These are phyloP conservation scores for Neostapfia colusana DNA, from an alignment of 176 grass and related monocot genomes.

Conservation along the genomic window DNA sequence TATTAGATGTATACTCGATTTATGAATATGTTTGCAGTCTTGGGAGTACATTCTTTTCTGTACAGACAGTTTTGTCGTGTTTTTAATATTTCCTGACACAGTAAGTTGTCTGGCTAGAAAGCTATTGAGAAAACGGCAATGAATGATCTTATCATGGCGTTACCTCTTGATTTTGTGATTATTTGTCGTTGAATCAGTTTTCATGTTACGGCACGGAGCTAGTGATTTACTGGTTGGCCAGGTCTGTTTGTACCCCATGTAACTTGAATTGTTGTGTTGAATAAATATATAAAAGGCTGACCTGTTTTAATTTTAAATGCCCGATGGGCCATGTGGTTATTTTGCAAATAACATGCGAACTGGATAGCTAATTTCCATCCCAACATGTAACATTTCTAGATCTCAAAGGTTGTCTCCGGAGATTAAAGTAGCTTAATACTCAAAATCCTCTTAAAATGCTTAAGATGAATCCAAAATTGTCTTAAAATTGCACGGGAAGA, in stretches of 20 bases:
- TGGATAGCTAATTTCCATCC: no score
- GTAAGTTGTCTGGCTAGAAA: not conserved
- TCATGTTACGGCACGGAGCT: not conserved
- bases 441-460: not conserved
- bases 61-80: constrained; percentile 43
- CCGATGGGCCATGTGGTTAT: no score
- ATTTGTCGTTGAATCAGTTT: not conserved
- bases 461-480: no score
- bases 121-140: not conserved
- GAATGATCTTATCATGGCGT: not conserved
- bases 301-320: no score
- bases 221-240: no score
- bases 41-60: constrained; percentile 51
- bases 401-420: not conserved
- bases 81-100: constrained; percentile 27
- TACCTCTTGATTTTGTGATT: constrained; percentile 1
- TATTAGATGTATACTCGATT: constrained; percentile 50
- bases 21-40: constrained; percentile 56
- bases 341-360: no score
- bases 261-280: no score
- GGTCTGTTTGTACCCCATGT: no score
- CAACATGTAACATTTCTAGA: not conserved
- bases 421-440: not conserved
- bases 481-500: no score
- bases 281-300: no score